phyloP scores from a whole-genome alignment of 495 filamentous ascomycete genomes.

The Penicillium verhagenii region DNA sequence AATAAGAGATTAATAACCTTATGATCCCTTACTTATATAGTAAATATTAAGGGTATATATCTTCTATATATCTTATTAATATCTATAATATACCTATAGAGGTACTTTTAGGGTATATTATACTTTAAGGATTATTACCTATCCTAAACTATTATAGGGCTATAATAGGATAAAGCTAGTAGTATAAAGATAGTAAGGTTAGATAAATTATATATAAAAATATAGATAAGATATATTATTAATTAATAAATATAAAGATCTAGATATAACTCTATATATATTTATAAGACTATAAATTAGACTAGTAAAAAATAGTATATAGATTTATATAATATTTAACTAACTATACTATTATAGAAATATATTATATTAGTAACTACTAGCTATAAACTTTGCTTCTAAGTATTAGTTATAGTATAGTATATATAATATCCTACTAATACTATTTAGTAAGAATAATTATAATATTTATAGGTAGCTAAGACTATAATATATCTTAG shows the following conservation, averaged over 20 bases:
- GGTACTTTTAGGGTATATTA: background rate
- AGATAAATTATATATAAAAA: background rate
- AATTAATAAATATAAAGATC: background rate
- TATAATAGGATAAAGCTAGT: background rate
- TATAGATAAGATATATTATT: background rate
- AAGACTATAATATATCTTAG: no score
- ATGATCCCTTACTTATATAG: background rate
- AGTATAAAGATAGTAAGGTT: background rate
- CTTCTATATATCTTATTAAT: background rate
- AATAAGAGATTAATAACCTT: background rate
- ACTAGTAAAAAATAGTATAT: background rate
- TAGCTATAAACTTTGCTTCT: no score
- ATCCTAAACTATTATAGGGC: background rate
- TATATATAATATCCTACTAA: no score
- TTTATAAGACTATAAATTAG: background rate
- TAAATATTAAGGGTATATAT: background rate
- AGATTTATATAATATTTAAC: background rate
- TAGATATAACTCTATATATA: background rate
- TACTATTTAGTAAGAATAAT: no score
- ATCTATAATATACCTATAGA: background rate
- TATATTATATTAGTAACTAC: no score
- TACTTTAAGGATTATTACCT: background rate
- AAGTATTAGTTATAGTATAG: no score
- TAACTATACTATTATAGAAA: no score
- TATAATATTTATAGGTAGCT: no score